Percentiles rank a stretch among this genome's conserved stretches.
These are phyloP conservation scores for Aspergillus niger DNA, from an alignment of 2,329 filamentous ascomycete genomes.

Conservation along the genomic window DNA sequence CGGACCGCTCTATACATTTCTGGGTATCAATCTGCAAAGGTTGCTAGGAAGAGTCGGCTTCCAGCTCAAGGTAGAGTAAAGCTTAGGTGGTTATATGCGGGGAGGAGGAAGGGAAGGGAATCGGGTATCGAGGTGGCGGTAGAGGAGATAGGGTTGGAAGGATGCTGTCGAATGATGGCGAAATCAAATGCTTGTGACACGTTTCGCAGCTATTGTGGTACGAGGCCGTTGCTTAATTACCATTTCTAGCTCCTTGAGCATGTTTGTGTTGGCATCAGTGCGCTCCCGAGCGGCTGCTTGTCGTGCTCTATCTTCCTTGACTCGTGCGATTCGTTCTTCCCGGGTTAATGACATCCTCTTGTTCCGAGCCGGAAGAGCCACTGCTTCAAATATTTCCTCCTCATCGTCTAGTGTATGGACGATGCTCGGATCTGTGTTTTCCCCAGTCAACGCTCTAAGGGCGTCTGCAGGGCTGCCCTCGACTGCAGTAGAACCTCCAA, in stretches of 20 bases:
- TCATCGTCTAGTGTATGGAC: conserved; percentile 49
- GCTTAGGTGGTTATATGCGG: conserved; percentile 9
- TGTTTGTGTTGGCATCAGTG: conserved; percentile 78
- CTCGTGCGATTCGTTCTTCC: conserved; percentile 83
- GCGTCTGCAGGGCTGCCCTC: conserved; percentile 68
- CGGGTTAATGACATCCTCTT: conserved; percentile 71
- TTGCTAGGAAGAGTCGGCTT: conserved; percentile 19
- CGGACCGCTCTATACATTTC: conserved; percentile 36
- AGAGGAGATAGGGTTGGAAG: neutral
- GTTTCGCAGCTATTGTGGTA: conserved; percentile 36
- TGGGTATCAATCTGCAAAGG: conserved; percentile 36
- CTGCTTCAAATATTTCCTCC: conserved; percentile 86
- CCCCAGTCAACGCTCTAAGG: conserved; percentile 76
- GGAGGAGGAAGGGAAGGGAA: neutral
- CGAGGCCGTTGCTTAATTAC: conserved; percentile 68
- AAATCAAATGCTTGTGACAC: conserved; percentile 48
- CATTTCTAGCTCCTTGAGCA: conserved; percentile 90
- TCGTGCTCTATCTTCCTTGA: conserved; percentile 80
- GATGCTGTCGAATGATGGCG: conserved; percentile 3
- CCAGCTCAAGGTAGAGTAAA: conserved; percentile 14
- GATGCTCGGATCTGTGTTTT: conserved; percentile 44
- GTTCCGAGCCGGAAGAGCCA: conserved; percentile 69
- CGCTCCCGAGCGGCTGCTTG: conserved; percentile 73
- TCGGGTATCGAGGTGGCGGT: neutral
- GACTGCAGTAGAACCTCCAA: conserved; percentile 49